Conservation (phyloP, 2,329 filamentous ascomycete genomes). For the Chlorencoelia australis region DNA sequence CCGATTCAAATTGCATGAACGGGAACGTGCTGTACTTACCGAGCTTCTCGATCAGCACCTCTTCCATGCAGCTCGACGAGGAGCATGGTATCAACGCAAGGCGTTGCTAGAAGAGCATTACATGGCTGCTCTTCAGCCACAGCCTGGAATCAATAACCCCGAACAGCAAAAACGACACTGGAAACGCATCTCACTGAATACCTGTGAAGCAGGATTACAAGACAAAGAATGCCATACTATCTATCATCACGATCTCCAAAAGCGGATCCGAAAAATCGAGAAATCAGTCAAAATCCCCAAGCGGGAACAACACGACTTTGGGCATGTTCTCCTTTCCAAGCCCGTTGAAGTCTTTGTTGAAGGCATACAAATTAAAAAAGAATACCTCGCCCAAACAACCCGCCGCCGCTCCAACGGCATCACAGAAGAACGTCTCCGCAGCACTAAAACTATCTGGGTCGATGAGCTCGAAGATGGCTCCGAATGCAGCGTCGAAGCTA, state of each 20-base stretch:
- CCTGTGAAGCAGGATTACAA: slow-evolving; percentile 78
- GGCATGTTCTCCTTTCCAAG: slow-evolving; percentile 68
- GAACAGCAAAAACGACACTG: slow-evolving; percentile 71
- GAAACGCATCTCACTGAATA: slow-evolving; percentile 64
- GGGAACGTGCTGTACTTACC: slow-evolving; percentile 63
- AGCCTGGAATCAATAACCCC: slow-evolving; percentile 22
- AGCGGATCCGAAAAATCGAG: slow-evolving; percentile 85
- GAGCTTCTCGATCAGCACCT: slow-evolving; percentile 72
- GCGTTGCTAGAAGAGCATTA: slow-evolving; percentile 93
- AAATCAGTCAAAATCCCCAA: slow-evolving; percentile 72
- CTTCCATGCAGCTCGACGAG: slow-evolving; percentile 76
- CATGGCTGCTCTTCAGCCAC: slow-evolving; percentile 51
- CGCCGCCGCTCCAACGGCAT: slow-evolving; percentile 9
- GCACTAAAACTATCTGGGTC: slow-evolving; percentile 77
- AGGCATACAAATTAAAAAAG: slow-evolving; percentile 66
- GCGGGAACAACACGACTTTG: slow-evolving; percentile 85
- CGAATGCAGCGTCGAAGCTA: slow-evolving; percentile 82
- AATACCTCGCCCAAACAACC: slow-evolving; percentile 29
- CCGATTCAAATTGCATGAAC: slow-evolving; percentile 68
- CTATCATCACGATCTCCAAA: slow-evolving; percentile 90
- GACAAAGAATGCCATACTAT: slow-evolving; percentile 86
- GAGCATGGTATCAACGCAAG: slow-evolving; percentile 92
- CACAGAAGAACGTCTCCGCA: slow-evolving; percentile 29
- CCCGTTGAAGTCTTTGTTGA: slow-evolving; percentile 66
- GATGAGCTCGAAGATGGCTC: slow-evolving; percentile 59